Base-by-base conservation (phyloP, 1,284 basidiomycete species). In the Cryptococcus wingfieldii region DNA sequence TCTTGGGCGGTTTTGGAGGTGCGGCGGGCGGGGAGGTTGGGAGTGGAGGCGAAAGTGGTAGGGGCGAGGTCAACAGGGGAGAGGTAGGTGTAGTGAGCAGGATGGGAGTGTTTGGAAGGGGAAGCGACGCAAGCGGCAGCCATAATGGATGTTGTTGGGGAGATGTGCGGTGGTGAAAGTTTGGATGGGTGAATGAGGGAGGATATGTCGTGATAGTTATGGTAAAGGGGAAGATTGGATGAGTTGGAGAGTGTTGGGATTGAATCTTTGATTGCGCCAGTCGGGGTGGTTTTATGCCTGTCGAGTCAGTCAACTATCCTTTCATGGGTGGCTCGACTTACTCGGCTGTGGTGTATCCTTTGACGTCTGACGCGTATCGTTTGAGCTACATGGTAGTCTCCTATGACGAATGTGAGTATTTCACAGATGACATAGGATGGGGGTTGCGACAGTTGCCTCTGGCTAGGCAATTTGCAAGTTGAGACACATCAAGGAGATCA, bases 21-120 rank as follows among this genome's bases (percentile, higher is more conserved):
- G 31, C 34, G 37, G 45, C 27, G 16, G 34, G n/a, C 9, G 34
- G 18, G 31, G 45, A 18, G 28, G 23, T n/a, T 31, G 19, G 45
- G 25, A 16, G n/a, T 18, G 14, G 44, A 13, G 45, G 51, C 34
- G 25, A 53, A 38, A 18, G 54, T 47, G 39, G 47, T 48, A 4
- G 58, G 58, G 19, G 58, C 53, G 4, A 50, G 39, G 18, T 54
- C 54, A 12, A 54, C 54, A n/a, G 58, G 38, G 44, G 58, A 38
- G 25, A 55, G 50, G 34, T 54, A 54, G 19, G 50, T 53, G 28
- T 52, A 31, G 9, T 52, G 50, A 50, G 58, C 58, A 23, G 58
- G 58, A 28, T 59, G 58, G 38, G 58, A 42, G 37, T 45, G 37
- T 28, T 53, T 59, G 48, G 53, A 25, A 38, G 49, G 39, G 3